Evolutionary conservation across 202 grass and related monocot genomes (phyloP), one percentile per base, ranked within the genome.

Genomic region (Carex sylvatica): DNA sequence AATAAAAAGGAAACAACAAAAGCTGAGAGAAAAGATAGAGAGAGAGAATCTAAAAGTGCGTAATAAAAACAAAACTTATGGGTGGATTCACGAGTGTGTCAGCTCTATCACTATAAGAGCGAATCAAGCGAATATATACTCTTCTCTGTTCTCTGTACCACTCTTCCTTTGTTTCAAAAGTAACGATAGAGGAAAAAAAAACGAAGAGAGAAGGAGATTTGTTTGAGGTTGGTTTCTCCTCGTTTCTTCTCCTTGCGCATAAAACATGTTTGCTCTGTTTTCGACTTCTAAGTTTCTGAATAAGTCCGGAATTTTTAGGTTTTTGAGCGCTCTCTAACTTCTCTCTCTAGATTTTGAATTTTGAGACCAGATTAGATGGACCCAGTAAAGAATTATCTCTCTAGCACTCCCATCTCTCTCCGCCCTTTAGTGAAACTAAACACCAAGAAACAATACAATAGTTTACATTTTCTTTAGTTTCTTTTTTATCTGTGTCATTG

Each of bases 1-100:
- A 30, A 4, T 52, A 47, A 78, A 33, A 46, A 20, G 64, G 52
- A 70, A 61, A 80, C 22, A 52, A 36, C 20, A 61, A 86, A 53
- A 79, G 53, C 20, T 75, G 28, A 68, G n/a, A 46, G 65, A 22
- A 53, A 54, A 56, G 54, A 74, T 35, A 79, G 30, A 79, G 83
- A 64, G 70, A 60, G 72, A 51, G 74, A 79, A 68, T 40, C 38
- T 44, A 62, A 80, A 64, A 81, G 65, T 73, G 52, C 6, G 64
- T 19, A 62, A 64, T 35, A 53, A 60, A 65, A 82, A 68, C 42
- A 65, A 54, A 75, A 79, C 30, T 82, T 71, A 86, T 74, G 69
- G 79, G 66, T 73, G 44, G 9, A 60, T 86, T 82, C 79, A 86
- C 79, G 85, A 86, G 79, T 54, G 66, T 86, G 85, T 86, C 79